Conservation (phyloP, 1,139 yeast genomes). For the Candida sojae region DNA sequence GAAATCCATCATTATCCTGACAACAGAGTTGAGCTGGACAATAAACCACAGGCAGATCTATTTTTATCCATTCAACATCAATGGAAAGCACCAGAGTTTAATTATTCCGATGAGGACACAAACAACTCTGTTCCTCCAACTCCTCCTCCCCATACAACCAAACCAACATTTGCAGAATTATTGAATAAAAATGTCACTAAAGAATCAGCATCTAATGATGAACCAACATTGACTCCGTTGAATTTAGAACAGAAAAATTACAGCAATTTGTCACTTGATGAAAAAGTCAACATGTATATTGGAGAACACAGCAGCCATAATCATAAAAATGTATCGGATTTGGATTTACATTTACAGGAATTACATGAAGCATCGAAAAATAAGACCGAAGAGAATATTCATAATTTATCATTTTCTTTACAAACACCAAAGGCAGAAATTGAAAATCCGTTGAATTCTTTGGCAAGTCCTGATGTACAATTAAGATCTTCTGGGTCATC, state of each 20-base stretch:
- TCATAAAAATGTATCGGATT: conserved; percentile 20
- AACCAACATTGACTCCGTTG: conserved; percentile 24
- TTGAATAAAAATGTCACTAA: conserved; percentile 17
- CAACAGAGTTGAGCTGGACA: conserved; percentile 10
- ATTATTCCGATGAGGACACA: conserved; percentile 12
- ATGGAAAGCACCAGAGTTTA: conserved; percentile 25
- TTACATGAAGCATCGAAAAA: conserved; percentile 28
- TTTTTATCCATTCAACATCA: conserved; percentile 8
- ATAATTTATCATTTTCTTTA: conserved; percentile 35
- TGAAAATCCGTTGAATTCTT: conserved; percentile 39
- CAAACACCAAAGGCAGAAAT: conserved; percentile 25
- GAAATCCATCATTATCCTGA: conserved; percentile 38
- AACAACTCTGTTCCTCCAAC: conserved; percentile 15
- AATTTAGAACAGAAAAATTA: conserved; percentile 24
- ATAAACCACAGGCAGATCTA: background rate
- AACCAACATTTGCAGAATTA: conserved; percentile 17
- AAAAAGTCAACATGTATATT: conserved; percentile 39
- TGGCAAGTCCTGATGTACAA: conserved; percentile 31
- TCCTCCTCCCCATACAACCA: conserved; percentile 21
- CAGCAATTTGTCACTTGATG: conserved; percentile 38
- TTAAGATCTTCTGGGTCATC: conserved; percentile 44
- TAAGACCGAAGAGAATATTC: conserved; percentile 37
- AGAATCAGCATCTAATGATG: conserved; percentile 19
- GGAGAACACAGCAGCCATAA: conserved; percentile 7
- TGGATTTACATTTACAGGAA: conserved; percentile 39